Percentiles rank a stretch among this genome's conserved stretches.
phyloP scores from a whole-genome alignment of 2,329 filamentous ascomycete species.

The Trichoderma gracile region DNA sequence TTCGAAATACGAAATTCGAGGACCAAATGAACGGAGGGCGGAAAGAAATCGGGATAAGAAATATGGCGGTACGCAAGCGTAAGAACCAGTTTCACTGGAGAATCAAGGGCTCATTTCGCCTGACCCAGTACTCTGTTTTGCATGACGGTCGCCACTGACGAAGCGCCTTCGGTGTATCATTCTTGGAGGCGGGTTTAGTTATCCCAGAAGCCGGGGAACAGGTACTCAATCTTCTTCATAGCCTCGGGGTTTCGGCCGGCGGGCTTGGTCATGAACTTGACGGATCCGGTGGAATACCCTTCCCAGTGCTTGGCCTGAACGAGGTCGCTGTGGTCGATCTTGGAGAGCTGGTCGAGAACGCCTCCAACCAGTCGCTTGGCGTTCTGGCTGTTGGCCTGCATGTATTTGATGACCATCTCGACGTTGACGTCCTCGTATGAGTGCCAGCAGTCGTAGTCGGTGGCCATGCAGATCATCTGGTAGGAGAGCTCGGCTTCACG shows the following conservation, averaged over 20 bases:
- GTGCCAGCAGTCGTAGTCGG: slow-evolving; percentile 99
- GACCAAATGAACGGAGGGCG: too few species aligned
- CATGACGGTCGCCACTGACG: background rate
- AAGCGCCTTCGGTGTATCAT: slow-evolving; percentile 1
- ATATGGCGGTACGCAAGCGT: background rate
- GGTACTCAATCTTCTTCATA: slow-evolving; percentile 75
- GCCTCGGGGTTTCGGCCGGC: slow-evolving; percentile 72
- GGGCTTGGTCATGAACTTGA: slow-evolving; percentile 79
- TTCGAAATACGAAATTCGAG: too few species aligned
- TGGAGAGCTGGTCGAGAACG: slow-evolving; percentile 81
- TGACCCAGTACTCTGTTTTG: background rate
- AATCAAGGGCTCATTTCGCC: background rate
- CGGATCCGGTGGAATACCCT: slow-evolving; percentile 73
- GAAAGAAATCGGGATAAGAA: too few species aligned
- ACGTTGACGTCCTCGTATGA: slow-evolving; percentile 82
- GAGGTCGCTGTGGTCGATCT: slow-evolving; percentile 72
- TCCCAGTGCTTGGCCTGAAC: slow-evolving; percentile 80
- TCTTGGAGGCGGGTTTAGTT: slow-evolving; percentile 30
- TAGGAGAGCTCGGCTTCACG: slow-evolving; percentile 95
- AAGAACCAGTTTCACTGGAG: background rate
- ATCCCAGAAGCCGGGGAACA: slow-evolving; percentile 80
- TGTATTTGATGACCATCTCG: slow-evolving; percentile 95
- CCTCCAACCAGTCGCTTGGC: slow-evolving; percentile 81
- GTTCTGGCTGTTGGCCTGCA: slow-evolving; percentile 90
- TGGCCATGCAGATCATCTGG: slow-evolving; percentile 99